phyloP scores from a whole-genome alignment of 2,329 filamentous ascomycete genomes.

The Pyricularia sp. region DNA sequence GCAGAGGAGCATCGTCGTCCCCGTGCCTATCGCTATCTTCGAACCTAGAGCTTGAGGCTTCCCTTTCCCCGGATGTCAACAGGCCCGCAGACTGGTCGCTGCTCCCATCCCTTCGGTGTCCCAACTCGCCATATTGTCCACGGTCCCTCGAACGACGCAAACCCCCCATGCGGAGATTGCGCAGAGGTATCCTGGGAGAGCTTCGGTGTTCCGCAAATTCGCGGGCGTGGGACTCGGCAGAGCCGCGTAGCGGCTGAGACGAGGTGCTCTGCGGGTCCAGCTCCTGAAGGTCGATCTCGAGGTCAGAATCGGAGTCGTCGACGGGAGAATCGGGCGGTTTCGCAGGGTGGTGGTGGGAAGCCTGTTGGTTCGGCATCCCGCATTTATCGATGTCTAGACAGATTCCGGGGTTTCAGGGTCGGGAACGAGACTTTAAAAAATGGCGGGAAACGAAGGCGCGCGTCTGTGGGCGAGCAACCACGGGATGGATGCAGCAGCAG shows the following conservation, averaged over 20 bases:
- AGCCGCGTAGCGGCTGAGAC: slow-evolving; percentile 17
- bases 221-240: slow-evolving; percentile 32
- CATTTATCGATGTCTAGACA: slow-evolving; percentile 10
- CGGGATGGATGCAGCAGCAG: neutral
- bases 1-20: slow-evolving; percentile 63
- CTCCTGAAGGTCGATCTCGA: slow-evolving; percentile 66
- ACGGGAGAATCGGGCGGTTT: slow-evolving; percentile 51
- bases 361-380: slow-evolving; percentile 43
- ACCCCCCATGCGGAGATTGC: slow-evolving; percentile 55
- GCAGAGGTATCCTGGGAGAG: slow-evolving; percentile 50
- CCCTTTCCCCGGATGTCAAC: slow-evolving; percentile 24
- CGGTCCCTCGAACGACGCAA: slow-evolving; percentile 43
- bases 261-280: slow-evolving; percentile 47
- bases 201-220: slow-evolving; percentile 29
- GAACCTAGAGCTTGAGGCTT: slow-evolving; percentile 13
- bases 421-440: neutral
- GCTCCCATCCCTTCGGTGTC: slow-evolving; percentile 38
- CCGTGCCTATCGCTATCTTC: slow-evolving; percentile 15
- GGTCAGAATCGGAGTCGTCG: slow-evolving; percentile 65
- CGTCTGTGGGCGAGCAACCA: neutral
- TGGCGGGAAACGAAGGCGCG: neutral
- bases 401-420: neutral
- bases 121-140: slow-evolving; percentile 46
- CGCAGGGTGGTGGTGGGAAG: slow-evolving; percentile 32
- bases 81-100: slow-evolving; percentile 57